Evolutionary conservation across 163 green algal species (phyloP).

Genomic region (Scenedesmus sp.): DNA sequence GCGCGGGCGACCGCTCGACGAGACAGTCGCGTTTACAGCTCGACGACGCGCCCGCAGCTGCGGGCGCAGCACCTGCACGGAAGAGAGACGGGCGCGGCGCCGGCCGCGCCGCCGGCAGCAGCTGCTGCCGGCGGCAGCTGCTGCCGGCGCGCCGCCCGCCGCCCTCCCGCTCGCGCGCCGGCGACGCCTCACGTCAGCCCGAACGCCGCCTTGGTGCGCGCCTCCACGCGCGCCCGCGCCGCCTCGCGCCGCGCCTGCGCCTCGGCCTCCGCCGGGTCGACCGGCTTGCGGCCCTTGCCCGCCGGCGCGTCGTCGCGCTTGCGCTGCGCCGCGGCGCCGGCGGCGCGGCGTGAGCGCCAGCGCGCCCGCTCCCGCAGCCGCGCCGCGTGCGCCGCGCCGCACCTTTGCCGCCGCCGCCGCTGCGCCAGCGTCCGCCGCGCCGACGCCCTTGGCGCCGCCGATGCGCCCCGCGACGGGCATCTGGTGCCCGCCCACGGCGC

Average conservation of each 20-base stretch:
- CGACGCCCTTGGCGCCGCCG: slow-evolving; percentile 52
- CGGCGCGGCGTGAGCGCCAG: no score
- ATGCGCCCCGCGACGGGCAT: slow-evolving; percentile 49
- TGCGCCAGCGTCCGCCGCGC: background rate
- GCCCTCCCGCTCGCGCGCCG: no score
- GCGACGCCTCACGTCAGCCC: slow-evolving; percentile 42
- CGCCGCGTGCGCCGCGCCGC: no score
- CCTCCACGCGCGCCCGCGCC: slow-evolving; percentile 55
- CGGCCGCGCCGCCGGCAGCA: no score
- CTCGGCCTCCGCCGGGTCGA: slow-evolving; percentile 59
- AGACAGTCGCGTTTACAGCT: no score
- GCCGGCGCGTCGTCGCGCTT: slow-evolving; percentile 40
- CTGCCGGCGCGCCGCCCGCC: no score
- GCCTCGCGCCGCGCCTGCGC: slow-evolving; percentile 61
- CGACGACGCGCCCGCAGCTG: no score
- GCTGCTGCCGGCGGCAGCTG: no score
- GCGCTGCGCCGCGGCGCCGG: slow-evolving; percentile 27
- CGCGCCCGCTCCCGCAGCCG: no score
- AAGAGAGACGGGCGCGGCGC: no score
- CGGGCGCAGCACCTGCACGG: no score
- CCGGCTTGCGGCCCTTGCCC: slow-evolving; percentile 17
- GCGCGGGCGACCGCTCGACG: no score
- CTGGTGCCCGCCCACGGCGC: slow-evolving; percentile 47
- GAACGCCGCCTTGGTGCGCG: slow-evolving; percentile 57
- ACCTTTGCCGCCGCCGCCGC: background rate